A percentile compares a stretch with the other conserved stretches of the same genome.
phyloP scores from a whole-genome alignment of 345 rosid species.

The Lenwebbia sp. region DNA sequence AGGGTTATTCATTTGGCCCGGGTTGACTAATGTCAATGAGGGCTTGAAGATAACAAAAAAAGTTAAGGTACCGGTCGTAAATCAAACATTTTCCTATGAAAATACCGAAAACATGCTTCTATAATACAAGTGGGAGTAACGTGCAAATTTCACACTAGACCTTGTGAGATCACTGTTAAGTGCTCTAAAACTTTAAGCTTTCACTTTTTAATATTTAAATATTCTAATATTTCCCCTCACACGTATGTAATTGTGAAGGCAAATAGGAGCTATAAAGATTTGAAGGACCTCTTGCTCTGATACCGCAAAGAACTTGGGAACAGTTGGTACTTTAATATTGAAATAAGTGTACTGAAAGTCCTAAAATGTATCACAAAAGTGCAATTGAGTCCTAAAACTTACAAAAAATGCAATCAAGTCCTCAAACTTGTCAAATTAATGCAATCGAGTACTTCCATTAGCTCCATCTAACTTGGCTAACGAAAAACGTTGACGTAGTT shows the following conservation, averaged over 20 bases:
- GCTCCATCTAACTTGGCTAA: too few species aligned
- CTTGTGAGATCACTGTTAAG: too few species aligned
- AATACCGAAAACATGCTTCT: too few species aligned
- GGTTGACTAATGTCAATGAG: neutral
- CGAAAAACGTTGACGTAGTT: too few species aligned
- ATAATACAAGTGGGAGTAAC: neutral
- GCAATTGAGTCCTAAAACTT: too few species aligned
- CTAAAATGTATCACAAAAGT: neutral
- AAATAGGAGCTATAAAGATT: neutral
- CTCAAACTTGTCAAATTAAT: too few species aligned
- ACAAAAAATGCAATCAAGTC: too few species aligned
- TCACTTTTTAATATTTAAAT: neutral
- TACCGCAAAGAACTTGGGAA: too few species aligned
- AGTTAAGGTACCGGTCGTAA: neutral
- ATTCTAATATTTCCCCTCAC: neutral
- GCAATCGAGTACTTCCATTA: too few species aligned
- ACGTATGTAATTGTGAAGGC: neutral
- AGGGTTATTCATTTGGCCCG: neutral
- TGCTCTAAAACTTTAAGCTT: too few species aligned
- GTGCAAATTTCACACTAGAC: neutral
- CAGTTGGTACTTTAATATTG: neutral
- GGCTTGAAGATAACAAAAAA: neutral
- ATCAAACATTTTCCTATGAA: neutral
- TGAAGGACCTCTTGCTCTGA: neutral
- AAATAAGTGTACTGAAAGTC: rapidly evolving